Evolutionary conservation across 768 basidiomycete genomes (phyloP).

Genomic region (Jaapia argillacea): DNA sequence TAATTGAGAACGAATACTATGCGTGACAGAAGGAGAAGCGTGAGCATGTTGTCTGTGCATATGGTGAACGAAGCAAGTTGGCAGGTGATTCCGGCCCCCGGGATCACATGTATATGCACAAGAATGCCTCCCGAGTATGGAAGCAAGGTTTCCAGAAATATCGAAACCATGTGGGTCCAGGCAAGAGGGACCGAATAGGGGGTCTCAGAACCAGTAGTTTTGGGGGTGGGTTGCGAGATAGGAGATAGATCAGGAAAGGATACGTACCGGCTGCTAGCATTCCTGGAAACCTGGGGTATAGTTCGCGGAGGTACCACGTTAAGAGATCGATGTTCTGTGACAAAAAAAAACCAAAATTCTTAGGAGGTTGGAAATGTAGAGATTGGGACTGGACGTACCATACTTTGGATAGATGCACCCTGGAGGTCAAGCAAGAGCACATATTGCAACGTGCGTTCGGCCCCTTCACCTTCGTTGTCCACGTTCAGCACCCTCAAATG

Average conservation of each 20-base stretch:
- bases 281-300: conserved; percentile 8
- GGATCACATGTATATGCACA: too few relatives aligned
- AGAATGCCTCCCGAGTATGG: too few relatives aligned
- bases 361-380: not conserved
- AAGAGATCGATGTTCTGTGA: conserved; percentile 7
- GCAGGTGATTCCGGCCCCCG: too few relatives aligned
- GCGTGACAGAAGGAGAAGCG: not conserved
- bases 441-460: not conserved
- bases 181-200: too few relatives aligned
- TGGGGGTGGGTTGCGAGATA: too few relatives aligned
- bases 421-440: not conserved
- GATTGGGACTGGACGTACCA: not conserved
- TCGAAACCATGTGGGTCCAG: too few relatives aligned
- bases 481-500: not conserved
- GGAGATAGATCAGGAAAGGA: not conserved
- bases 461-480: not conserved
- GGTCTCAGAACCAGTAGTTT: too few relatives aligned
- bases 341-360: not conserved
- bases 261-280: conserved; percentile 6
- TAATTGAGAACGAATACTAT: conserved; percentile 7
- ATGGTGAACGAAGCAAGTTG: too few relatives aligned
- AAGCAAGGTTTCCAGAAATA: too few relatives aligned
- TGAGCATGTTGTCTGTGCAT: too few relatives aligned
- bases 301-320: conserved; percentile 10
- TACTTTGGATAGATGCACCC: not conserved